Evolutionary conservation across 73 alveolate genomes (phyloP).

Genomic region (Paramecium tetraurelia): DNA sequence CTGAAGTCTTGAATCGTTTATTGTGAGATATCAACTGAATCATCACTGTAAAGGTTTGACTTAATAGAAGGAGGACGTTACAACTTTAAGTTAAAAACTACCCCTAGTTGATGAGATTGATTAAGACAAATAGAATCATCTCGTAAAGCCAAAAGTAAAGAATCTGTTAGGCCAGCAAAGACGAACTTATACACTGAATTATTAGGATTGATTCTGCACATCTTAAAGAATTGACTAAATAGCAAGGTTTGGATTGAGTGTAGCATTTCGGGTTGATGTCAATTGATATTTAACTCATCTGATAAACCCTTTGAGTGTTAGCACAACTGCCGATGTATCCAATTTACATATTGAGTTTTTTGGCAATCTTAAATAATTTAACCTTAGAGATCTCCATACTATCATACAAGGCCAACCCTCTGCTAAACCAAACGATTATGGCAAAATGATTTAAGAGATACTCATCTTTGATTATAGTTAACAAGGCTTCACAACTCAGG

Average conservation of each 20-base stretch:
- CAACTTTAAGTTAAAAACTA: neutral
- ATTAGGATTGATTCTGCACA: neutral
- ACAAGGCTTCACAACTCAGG: neutral
- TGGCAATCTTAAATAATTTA: neutral
- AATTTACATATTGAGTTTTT: neutral
- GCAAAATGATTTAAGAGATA: constrained; percentile 28
- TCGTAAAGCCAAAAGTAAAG: constrained; percentile 19
- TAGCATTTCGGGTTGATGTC: neutral
- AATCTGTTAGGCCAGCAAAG: neutral
- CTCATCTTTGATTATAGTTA: neutral
- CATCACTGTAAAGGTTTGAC: neutral
- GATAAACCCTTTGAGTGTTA: constrained; percentile 11
- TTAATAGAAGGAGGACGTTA: neutral
- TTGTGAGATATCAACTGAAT: neutral
- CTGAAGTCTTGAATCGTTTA: neutral
- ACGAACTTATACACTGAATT: neutral
- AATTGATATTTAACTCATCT: neutral
- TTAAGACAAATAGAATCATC: neutral
- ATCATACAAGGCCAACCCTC: neutral
- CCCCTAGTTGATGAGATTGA: neutral
- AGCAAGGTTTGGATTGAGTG: neutral
- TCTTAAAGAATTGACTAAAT: neutral
- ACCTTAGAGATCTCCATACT: neutral
- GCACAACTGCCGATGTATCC: constrained; percentile 3
- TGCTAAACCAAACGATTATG: neutral